phyloP scores from a whole-genome alignment of 1,284 basidiomycete genomes.

The Volvariella surrecta region DNA sequence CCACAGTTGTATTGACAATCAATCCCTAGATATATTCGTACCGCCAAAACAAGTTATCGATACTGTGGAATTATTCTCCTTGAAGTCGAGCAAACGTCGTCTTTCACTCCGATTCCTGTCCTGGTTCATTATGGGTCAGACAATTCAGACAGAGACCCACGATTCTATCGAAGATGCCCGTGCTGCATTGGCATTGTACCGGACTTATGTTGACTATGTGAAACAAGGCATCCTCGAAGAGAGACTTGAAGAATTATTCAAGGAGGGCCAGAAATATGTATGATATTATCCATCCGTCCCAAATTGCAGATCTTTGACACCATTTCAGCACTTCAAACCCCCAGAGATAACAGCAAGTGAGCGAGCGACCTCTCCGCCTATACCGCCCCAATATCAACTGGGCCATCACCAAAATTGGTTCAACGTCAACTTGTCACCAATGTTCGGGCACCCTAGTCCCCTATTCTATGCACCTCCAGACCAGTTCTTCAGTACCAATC shows the following conservation, averaged over 20 bases:
- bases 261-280: constrained; percentile 64
- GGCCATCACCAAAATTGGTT: background rate
- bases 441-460: background rate
- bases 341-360: constrained; percentile 17
- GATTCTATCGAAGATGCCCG: constrained; percentile 96
- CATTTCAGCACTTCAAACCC: constrained; percentile 51
- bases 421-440: background rate
- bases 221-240: constrained; percentile 76
- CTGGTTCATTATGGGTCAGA: constrained; percentile 86
- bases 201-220: constrained; percentile 76
- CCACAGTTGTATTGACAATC: background rate
- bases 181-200: constrained; percentile 83
- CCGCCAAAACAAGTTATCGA: constrained; percentile 95
- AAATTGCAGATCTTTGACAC: constrained; percentile 2
- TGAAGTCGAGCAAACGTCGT: constrained; percentile 75
- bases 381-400: background rate
- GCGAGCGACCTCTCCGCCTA: constrained; percentile 6
- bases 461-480: too few species aligned
- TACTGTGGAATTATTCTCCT: constrained; percentile 92
- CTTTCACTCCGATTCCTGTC: constrained; percentile 91
- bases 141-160: constrained; percentile 91
- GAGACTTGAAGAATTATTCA: constrained; percentile 79
- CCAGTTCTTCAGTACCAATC: background rate
- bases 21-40: constrained; percentile 79
- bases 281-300: constrained; percentile 18